Percentiles rank a stretch among this genome's conserved stretches.
Conservation (phyloP, 2,329 filamentous ascomycete species). For the Rutstroemia sp. region DNA sequence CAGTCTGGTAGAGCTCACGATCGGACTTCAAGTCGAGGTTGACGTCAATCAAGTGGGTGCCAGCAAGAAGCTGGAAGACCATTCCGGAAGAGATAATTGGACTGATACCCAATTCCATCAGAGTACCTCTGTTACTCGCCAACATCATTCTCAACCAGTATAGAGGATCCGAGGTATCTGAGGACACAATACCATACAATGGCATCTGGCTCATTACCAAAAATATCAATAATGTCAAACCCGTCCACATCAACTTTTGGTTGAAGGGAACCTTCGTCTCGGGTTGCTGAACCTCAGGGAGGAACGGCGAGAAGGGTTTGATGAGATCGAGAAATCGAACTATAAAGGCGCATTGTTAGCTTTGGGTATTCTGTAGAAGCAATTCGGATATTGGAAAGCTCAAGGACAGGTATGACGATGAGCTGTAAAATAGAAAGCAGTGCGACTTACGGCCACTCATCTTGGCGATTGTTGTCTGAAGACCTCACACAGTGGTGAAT, state of each 20-base stretch:
- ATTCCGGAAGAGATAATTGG: constrained; percentile 99
- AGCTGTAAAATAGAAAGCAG: constrained; percentile 9
- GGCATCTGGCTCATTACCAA: constrained; percentile 99
- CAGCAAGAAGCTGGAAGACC: constrained; percentile 99
- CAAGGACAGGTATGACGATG: constrained; percentile 2
- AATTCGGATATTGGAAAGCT: constrained; percentile 7
- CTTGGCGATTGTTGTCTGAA: constrained; percentile 30
- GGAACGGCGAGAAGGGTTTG: constrained; percentile 98
- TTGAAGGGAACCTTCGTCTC: constrained; percentile 99
- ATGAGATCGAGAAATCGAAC: constrained; percentile 99
- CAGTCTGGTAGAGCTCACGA: constrained; percentile 98
- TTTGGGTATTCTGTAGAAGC: constrained; percentile 11
- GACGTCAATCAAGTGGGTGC: constrained; percentile 99
- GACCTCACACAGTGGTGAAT: constrained; percentile 32
- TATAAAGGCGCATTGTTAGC: constrained; percentile 34
- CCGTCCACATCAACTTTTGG: constrained; percentile 95
- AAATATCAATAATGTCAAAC: constrained; percentile 94
- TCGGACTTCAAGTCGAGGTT: constrained; percentile 99
- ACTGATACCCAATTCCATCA: constrained; percentile 96
- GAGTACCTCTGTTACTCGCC: constrained; percentile 93
- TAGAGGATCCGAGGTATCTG: constrained; percentile 93
- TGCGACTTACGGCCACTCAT: constrained; percentile 35
- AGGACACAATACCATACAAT: constrained; percentile 97
- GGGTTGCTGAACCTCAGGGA: constrained; percentile 96
- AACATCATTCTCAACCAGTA: constrained; percentile 99